These are phyloP conservation scores for Carnegiea gigantea DNA, from an alignment of 179 eudicot species.

Conservation along the genomic window DNA sequence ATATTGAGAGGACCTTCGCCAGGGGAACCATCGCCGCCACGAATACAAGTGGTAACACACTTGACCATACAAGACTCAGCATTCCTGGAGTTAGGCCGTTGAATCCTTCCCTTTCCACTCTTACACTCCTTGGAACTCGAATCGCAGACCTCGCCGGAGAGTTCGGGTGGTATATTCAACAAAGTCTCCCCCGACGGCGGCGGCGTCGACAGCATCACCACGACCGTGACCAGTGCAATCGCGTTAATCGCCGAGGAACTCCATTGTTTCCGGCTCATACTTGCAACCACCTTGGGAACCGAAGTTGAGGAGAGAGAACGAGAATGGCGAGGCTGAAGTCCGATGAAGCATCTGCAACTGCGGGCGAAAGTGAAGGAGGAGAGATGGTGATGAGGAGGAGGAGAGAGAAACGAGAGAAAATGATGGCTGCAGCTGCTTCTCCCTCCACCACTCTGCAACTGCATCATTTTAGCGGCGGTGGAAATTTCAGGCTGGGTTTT, in stretches of 20 bases:
- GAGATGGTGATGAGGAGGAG: not conserved
- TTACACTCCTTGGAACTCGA: conserved; percentile 40
- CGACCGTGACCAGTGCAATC: conserved; percentile 32
- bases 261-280: conserved; percentile 1
- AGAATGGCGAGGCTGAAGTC: not conserved
- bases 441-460: not conserved
- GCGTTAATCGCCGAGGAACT: conserved; percentile 22
- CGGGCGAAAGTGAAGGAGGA: not conserved
- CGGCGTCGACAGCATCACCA: conserved; percentile 30
- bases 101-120: conserved; percentile 55
- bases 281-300: not conserved
- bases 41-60: conserved; percentile 77
- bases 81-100: conserved; percentile 77
- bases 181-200: conserved; percentile 50
- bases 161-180: conserved; percentile 53
- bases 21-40: conserved; percentile 73
- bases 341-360: not conserved
- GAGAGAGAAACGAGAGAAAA: no score
- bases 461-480: conserved; percentile 21
- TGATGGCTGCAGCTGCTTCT: not conserved
- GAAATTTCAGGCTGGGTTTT: conserved; percentile 6
- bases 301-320: conserved; percentile 7
- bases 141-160: conserved; percentile 46
- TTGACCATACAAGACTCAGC: conserved; percentile 80
- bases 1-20: conserved; percentile 90